A percentile compares a stretch with the other conserved stretches of the same genome.
Evolutionary conservation across 2,329 filamentous ascomycete genomes (phyloP).

Genomic region (Fusarium metavorans): DNA sequence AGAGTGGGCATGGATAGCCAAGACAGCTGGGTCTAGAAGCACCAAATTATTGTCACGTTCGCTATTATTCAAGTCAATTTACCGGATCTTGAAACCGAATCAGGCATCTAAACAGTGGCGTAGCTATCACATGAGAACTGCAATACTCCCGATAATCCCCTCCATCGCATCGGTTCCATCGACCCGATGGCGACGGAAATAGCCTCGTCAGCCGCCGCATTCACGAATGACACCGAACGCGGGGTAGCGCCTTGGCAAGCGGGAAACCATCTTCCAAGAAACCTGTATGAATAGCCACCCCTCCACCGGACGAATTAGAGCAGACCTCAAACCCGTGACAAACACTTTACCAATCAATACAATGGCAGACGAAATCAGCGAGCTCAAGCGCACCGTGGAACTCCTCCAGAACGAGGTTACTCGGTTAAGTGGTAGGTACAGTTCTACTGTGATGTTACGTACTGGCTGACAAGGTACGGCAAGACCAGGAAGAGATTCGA

Average conservation of each 20-base stretch:
- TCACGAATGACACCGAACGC: background rate
- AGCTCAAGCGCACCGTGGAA: background rate
- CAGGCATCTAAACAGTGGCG: background rate
- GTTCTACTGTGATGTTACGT: background rate
- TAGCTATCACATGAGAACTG: background rate
- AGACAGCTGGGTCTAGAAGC: background rate
- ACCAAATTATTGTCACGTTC: background rate
- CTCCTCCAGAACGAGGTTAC: background rate
- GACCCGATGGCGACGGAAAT: background rate
- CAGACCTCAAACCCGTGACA: background rate
- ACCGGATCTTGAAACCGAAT: background rate
- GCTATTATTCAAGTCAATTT: background rate
- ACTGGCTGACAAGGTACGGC: background rate
- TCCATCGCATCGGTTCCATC: background rate
- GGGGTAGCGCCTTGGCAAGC: background rate
- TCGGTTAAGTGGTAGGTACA: conserved; percentile 3
- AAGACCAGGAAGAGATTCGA: conserved; percentile 16
- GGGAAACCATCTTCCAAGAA: background rate
- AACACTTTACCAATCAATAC: background rate
- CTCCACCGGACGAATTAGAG: background rate
- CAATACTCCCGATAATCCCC: background rate
- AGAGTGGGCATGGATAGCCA: background rate
- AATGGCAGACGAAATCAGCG: background rate
- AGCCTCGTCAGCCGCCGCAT: background rate
- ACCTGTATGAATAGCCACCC: background rate